Evolutionary conservation across 1,284 basidiomycete species (phyloP).

Genomic region (Porogramme epimiltina): DNA sequence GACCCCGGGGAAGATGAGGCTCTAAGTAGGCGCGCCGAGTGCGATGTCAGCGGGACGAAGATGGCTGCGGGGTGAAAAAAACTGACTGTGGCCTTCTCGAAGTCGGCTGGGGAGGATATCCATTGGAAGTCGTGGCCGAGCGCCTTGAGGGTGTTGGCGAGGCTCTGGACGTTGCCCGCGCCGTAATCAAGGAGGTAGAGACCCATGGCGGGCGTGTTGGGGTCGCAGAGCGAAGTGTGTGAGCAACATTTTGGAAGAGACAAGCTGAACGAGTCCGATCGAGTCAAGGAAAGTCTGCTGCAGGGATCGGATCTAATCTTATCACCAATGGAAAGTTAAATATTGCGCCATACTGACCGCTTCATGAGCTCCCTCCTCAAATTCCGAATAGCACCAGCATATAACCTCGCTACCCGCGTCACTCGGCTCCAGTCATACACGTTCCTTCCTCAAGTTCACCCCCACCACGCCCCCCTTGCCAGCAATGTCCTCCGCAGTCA

Average conservation of each 20-base stretch:
- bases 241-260: slow-evolving; percentile 12
- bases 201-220: slow-evolving; percentile 43
- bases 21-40: slow-evolving; percentile 49
- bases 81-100: slow-evolving; percentile 88
- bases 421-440: slow-evolving; percentile 2
- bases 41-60: slow-evolving; percentile 13
- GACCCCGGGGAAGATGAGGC: slow-evolving; percentile 97
- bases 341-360: slow-evolving; percentile 13
- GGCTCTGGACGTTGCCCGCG: slow-evolving; percentile 91
- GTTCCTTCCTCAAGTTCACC: background rate
- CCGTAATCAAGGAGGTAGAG: slow-evolving; percentile 95
- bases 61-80: slow-evolving; percentile 1
- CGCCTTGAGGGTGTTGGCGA: slow-evolving; percentile 89
- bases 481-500: slow-evolving; percentile 39
- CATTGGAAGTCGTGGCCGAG: slow-evolving; percentile 92
- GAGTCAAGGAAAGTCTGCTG: background rate
- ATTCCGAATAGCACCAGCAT: slow-evolving; percentile 18
- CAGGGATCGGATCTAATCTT: slow-evolving; percentile 25
- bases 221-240: background rate
- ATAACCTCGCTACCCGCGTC: background rate
- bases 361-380: slow-evolving; percentile 8
- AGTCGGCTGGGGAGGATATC: slow-evolving; percentile 86
- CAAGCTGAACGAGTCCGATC: slow-evolving; percentile 13
- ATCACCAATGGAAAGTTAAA: background rate
- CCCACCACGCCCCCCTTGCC: slow-evolving; percentile 10